A percentile compares a stretch with the other conserved stretches of the same genome.
These are phyloP conservation scores for Tricholoma furcatifolium DNA, from an alignment of 768 basidiomycete species.

Conservation along the genomic window DNA sequence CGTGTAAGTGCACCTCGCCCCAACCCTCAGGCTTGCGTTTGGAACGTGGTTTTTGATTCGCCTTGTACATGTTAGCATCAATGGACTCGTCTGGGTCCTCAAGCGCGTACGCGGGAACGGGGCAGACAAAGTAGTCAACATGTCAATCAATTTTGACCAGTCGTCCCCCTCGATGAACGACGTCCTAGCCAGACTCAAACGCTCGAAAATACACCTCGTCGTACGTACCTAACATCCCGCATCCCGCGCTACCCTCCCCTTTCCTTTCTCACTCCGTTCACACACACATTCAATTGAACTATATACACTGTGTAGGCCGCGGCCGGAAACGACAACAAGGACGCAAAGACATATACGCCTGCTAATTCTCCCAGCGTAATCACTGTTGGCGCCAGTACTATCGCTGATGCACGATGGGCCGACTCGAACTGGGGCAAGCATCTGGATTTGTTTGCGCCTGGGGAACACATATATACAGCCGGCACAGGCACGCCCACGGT, in stretches of 20 bases:
- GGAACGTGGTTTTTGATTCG: too few relatives aligned
- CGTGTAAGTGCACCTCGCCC: too few relatives aligned
- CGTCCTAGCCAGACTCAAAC: background rate
- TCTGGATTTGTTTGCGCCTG: slow-evolving; percentile 42
- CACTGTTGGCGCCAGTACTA: slow-evolving; percentile 38
- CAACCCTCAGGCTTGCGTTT: too few relatives aligned
- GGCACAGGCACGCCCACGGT: background rate
- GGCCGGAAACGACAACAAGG: slow-evolving; percentile 35
- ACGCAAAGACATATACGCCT: slow-evolving; percentile 33
- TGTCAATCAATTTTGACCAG: background rate
- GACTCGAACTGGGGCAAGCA: slow-evolving; percentile 42
- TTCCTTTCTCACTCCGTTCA: background rate
- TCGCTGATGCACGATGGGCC: slow-evolving; percentile 30
- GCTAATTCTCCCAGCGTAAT: slow-evolving; percentile 34
- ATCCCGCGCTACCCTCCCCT: too few relatives aligned
- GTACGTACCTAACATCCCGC: too few relatives aligned
- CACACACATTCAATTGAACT: slow-evolving; percentile 15
- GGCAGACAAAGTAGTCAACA: background rate
- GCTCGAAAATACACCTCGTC: background rate
- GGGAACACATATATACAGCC: slow-evolving; percentile 21
- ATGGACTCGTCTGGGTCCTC: background rate
- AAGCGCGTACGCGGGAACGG: background rate
- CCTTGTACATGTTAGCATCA: too few relatives aligned
- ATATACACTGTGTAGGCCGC: too few relatives aligned
- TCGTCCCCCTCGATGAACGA: background rate